These are phyloP conservation scores for Nicotiana attenuata DNA, from an alignment of 257 asterid genomes.

Conservation along the genomic window DNA sequence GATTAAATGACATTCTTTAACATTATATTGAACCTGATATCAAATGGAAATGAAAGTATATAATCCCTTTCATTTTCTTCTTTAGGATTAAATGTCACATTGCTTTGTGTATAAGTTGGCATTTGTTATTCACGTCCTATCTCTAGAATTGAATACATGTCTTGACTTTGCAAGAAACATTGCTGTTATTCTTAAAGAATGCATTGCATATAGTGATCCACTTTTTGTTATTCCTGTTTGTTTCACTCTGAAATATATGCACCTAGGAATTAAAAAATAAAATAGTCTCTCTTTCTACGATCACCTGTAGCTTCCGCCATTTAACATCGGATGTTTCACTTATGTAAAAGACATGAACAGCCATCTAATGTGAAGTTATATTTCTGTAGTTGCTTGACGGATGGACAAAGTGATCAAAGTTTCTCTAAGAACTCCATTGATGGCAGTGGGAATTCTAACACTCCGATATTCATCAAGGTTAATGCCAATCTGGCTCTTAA, in stretches of 20 bases:
- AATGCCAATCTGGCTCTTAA: slow-evolving; percentile 7
- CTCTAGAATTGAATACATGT: background rate
- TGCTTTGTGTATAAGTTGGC: background rate
- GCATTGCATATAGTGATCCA: background rate
- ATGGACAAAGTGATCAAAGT: slow-evolving; percentile 31
- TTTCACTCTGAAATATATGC: background rate
- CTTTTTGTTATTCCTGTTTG: background rate
- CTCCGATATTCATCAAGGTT: background rate
- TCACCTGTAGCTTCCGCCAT: background rate
- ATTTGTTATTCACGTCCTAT: background rate
- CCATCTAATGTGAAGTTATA: background rate
- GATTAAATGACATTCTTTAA: background rate
- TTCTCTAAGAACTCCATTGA: slow-evolving; percentile 27
- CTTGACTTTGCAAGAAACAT: background rate
- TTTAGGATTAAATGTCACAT: background rate
- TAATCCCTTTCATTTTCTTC: background rate
- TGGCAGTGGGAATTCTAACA: slow-evolving; percentile 11
- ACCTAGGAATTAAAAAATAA: background rate
- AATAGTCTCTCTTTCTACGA: too few relatives aligned
- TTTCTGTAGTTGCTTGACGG: slow-evolving; percentile 49
- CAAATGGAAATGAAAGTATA: background rate
- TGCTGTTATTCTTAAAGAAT: background rate
- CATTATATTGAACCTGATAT: background rate
- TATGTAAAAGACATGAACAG: background rate
- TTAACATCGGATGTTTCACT: background rate